These are phyloP conservation scores for Didymella pinodella DNA, from an alignment of 2,329 filamentous ascomycete genomes.

Conservation along the genomic window DNA sequence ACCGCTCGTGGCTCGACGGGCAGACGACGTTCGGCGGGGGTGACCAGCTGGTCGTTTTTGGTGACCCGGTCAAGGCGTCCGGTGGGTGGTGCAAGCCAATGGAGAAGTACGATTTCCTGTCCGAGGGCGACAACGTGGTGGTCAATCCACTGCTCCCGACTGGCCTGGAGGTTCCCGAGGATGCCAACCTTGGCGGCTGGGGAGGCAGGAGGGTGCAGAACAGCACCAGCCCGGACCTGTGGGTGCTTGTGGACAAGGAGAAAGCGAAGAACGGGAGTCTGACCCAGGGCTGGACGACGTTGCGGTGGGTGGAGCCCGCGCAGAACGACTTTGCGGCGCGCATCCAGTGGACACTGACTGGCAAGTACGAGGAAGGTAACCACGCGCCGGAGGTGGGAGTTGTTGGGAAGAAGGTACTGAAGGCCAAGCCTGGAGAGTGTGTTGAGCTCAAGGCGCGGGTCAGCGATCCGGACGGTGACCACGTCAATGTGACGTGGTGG, in stretches of 20 bases:
- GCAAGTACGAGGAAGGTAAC: neutral
- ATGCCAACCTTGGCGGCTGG: constrained; percentile 1
- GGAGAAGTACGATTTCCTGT: constrained; percentile 17
- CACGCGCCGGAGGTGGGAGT: neutral
- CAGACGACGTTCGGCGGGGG: constrained; percentile 52
- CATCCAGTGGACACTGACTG: constrained; percentile 42
- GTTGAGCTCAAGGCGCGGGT: neutral
- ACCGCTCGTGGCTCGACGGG: constrained; percentile 56
- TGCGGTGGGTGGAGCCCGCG: constrained; percentile 57
- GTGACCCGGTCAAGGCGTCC: constrained; percentile 44
- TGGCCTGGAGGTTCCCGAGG: constrained; percentile 33
- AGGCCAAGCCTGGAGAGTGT: neutral
- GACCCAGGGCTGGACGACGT: constrained; percentile 40
- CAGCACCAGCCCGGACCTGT: neutral
- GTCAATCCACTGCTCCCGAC: constrained; percentile 18
- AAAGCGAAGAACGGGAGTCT: neutral
- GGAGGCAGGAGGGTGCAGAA: constrained; percentile 7
- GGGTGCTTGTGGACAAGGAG: constrained; percentile 1
- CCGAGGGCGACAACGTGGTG: constrained; percentile 28
- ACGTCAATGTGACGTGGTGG: constrained; percentile 6
- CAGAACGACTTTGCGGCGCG: constrained; percentile 55
- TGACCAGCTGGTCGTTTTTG: constrained; percentile 36
- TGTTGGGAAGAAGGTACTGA: neutral
- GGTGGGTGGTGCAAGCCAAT: constrained; percentile 23
- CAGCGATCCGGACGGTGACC: constrained; percentile 2